These are phyloP conservation scores for Croton setiger DNA, from an alignment of 441 rosid genomes.

Conservation along the genomic window DNA sequence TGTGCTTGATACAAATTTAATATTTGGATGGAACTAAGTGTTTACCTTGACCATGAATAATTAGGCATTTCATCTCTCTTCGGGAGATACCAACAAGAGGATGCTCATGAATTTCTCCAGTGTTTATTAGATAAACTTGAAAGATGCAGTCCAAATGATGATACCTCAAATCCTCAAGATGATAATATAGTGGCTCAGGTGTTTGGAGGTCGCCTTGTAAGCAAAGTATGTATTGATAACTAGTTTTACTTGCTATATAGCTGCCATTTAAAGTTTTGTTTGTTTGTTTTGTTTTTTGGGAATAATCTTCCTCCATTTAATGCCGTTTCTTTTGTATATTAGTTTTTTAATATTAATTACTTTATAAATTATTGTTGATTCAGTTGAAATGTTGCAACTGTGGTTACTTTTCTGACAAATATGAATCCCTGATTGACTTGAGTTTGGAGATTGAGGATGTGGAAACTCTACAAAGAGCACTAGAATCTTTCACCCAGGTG, in stretches of 20 bases:
- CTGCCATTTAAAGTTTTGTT: neutral
- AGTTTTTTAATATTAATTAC: neutral
- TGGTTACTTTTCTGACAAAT: constrained; percentile 47
- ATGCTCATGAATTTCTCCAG: constrained; percentile 82
- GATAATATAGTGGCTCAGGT: constrained; percentile 47
- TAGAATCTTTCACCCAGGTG: constrained; percentile 67
- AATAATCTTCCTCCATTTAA: neutral
- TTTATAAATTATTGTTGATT: constrained; percentile 1
- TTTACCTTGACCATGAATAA: constrained; percentile 34
- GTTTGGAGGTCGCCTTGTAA: constrained; percentile 71
- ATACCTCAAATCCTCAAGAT: constrained; percentile 25
- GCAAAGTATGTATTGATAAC: constrained; percentile 42
- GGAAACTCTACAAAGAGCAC: constrained; percentile 46
- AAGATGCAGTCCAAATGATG: constrained; percentile 39
- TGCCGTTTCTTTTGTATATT: too few relatives aligned
- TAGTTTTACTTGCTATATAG: constrained; percentile 8
- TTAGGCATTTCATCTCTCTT: constrained; percentile 61
- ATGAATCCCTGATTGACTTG: constrained; percentile 55
- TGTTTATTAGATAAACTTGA: constrained; percentile 68
- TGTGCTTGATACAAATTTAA: neutral
- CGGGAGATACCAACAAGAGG: constrained; percentile 63
- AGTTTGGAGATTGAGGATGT: constrained; percentile 77
- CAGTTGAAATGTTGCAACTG: constrained; percentile 77
- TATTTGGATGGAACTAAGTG: neutral
- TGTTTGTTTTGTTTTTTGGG: too few relatives aligned